Conservation (phyloP, 2,329 filamentous ascomycete species). For the Hymenoscyphus repandus region DNA sequence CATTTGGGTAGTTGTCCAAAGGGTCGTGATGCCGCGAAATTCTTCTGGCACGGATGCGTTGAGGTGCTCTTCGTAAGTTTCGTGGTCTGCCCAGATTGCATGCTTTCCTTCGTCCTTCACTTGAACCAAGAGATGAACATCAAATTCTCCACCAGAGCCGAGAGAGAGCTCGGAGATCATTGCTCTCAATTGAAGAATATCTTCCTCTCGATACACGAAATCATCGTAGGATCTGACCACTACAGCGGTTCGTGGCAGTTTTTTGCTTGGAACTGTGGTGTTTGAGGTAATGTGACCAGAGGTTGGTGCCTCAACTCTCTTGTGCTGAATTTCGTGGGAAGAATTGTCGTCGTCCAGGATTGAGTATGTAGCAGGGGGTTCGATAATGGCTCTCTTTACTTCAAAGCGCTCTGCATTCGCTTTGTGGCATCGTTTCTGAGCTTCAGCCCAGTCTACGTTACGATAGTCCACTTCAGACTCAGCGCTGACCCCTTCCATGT, state of each 20-base stretch:
- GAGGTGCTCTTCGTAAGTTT: slow-evolving; percentile 62
- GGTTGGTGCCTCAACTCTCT: not conserved
- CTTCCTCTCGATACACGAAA: slow-evolving; percentile 72
- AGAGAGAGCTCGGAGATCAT: slow-evolving; percentile 78
- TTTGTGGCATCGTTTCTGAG: slow-evolving; percentile 67
- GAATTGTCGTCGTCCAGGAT: slow-evolving; percentile 8
- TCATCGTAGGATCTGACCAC: slow-evolving; percentile 80
- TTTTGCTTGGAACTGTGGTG: slow-evolving; percentile 18
- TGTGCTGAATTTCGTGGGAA: not conserved
- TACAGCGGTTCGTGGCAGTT: slow-evolving; percentile 63
- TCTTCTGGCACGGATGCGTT: slow-evolving; percentile 70
- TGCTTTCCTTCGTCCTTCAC: slow-evolving; percentile 73
- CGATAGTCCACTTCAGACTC: slow-evolving; percentile 86
- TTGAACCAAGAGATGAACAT: slow-evolving; percentile 80
- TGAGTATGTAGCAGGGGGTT: slow-evolving; percentile 19
- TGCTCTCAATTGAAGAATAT: slow-evolving; percentile 75
- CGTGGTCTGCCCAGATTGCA: slow-evolving; percentile 73
- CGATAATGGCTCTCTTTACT: slow-evolving; percentile 4
- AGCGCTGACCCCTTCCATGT: slow-evolving; percentile 71
- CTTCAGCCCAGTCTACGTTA: slow-evolving; percentile 71
- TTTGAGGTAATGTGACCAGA: not conserved
- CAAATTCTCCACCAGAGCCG: slow-evolving; percentile 79
- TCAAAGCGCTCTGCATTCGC: slow-evolving; percentile 66
- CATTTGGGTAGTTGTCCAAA: slow-evolving; percentile 97
- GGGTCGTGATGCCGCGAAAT: slow-evolving; percentile 79